Evolutionary conservation across 2,329 filamentous ascomycete genomes (phyloP).

Genomic region (Nemania serpens): DNA sequence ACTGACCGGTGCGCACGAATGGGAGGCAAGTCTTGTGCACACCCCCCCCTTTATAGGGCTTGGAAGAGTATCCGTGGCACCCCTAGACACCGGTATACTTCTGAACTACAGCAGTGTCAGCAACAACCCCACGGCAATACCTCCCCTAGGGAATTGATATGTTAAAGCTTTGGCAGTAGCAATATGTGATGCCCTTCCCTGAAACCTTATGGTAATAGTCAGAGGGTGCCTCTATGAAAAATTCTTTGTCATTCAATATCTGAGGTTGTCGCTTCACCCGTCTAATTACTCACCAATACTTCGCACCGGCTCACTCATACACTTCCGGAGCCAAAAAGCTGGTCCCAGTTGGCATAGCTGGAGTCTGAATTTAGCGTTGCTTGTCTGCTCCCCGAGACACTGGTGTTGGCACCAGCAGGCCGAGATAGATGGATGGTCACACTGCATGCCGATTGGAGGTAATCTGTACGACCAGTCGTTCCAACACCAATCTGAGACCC

Average conservation of each 20-base stretch:
- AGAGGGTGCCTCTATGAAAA: not conserved
- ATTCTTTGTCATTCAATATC: not conserved
- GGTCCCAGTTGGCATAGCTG: constrained; percentile 2
- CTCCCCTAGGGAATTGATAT: not conserved
- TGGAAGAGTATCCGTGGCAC: not conserved
- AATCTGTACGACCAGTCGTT: constrained; percentile 17
- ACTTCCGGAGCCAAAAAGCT: not conserved
- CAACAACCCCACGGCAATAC: not conserved
- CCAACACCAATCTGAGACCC: constrained; percentile 19
- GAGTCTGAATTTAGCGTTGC: constrained; percentile 12
- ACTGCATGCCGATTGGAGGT: constrained; percentile 23
- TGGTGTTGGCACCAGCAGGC: constrained; percentile 15
- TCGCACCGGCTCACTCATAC: not conserved
- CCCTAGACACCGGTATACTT: not conserved
- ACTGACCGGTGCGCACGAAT: not conserved
- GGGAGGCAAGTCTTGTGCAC: no score
- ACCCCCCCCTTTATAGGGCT: not conserved
- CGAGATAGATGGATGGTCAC: constrained; percentile 25
- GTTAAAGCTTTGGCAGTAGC: not conserved
- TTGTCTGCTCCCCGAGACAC: constrained; percentile 8
- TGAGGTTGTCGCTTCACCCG: not conserved
- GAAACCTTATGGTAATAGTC: not conserved
- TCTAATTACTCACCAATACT: not conserved
- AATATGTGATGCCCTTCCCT: not conserved
- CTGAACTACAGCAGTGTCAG: not conserved